These are phyloP conservation scores for Leccinum truebloodii DNA, from an alignment of 768 basidiomycete species.

Conservation along the genomic window DNA sequence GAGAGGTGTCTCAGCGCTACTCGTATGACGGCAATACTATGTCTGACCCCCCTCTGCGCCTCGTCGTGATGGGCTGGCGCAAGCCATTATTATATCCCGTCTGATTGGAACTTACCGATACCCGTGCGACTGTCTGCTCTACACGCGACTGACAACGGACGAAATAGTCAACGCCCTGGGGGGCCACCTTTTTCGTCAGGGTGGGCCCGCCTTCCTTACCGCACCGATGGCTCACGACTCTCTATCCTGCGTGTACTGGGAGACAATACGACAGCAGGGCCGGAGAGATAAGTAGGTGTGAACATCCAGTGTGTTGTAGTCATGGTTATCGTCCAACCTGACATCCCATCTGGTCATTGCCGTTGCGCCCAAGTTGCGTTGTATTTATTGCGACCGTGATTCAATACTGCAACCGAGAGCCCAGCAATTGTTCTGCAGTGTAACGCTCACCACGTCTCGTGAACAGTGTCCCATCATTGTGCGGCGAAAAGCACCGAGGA, in stretches of 20 bases:
- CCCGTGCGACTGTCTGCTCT: not conserved
- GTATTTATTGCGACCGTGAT: constrained; percentile 7
- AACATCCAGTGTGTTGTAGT: constrained; percentile 9
- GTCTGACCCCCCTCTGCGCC: not conserved
- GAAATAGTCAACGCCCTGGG: constrained; percentile 6
- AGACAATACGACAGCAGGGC: not conserved
- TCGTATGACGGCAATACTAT: not conserved
- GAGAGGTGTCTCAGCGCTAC: not conserved
- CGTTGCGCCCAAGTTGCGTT: not conserved
- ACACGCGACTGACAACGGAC: constrained; percentile 13
- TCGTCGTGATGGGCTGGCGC: not conserved
- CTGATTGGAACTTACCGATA: not conserved
- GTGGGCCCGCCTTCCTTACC: not conserved
- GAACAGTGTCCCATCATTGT: not conserved
- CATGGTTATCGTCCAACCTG: constrained; percentile 19
- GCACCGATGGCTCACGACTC: not conserved
- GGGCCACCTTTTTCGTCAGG: not conserved
- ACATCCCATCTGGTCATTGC: not conserved
- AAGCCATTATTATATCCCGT: constrained; percentile 7
- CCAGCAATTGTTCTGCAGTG: not conserved
- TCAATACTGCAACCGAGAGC: not conserved
- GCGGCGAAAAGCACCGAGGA: not conserved
- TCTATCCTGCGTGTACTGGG: not conserved
- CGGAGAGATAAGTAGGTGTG: constrained; percentile 1
- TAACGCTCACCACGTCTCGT: not conserved